Evolutionary conservation across 176 grass and related monocot genomes (phyloP).

Genomic region (Triticum aestivum): DNA sequence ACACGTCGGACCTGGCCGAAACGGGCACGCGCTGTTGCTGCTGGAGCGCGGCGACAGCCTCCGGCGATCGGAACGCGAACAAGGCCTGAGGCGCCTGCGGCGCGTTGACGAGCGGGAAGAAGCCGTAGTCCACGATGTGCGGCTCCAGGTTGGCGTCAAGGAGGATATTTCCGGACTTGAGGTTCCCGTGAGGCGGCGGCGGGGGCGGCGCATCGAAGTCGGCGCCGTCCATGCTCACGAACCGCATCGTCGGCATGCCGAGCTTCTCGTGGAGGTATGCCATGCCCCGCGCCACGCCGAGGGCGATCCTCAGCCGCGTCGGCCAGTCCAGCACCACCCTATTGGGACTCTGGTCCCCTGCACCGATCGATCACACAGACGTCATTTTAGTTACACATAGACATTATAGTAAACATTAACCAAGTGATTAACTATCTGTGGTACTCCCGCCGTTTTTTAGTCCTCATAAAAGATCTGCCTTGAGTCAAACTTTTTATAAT

Average conservation of each 20-base stretch:
- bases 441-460: too few species aligned
- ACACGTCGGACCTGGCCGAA: conserved; percentile 63
- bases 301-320: conserved; percentile 42
- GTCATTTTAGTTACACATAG: neutral
- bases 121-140: conserved; percentile 50
- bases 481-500: too few species aligned
- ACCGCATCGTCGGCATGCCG: conserved; percentile 4
- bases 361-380: neutral
- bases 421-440: neutral
- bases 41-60: conserved; percentile 32
- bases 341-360: conserved; percentile 55
- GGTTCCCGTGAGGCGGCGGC: conserved; percentile 62
- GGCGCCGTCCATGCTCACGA: conserved; percentile 47
- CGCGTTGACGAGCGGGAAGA: conserved; percentile 50
- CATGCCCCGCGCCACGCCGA: conserved; percentile 50
- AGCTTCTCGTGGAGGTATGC: conserved; percentile 65
- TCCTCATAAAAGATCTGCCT: too few species aligned
- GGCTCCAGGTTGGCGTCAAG: conserved; percentile 52
- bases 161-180: conserved; percentile 80
- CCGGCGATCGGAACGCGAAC: conserved; percentile 67
- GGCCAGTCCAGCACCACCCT: conserved; percentile 46
- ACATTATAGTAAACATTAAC: neutral
- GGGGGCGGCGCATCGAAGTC: conserved; percentile 48
- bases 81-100: conserved; percentile 51
- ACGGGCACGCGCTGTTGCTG: conserved; percentile 14